Evolutionary conservation across 169 alveolate genomes (phyloP).

Genomic region (Cryptosporidium viatorum): DNA sequence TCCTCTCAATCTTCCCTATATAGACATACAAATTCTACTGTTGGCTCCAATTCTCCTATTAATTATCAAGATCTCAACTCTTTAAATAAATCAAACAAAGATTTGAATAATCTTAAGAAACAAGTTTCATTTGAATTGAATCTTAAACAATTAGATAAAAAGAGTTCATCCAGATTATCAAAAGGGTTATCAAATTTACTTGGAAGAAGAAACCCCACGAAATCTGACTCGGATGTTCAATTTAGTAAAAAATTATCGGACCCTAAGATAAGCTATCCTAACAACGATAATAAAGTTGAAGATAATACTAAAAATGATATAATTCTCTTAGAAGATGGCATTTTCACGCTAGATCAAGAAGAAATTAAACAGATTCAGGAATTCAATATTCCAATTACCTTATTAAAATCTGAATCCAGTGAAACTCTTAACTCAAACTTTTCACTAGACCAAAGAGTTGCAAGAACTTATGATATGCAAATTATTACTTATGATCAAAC

Average conservation of each 20-base stretch:
- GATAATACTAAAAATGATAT: not conserved
- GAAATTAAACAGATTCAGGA: not conserved
- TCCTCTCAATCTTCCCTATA: not conserved
- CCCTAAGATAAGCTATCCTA: not conserved
- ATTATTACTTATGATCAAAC: conserved; percentile 60
- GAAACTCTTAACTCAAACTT: conserved; percentile 13
- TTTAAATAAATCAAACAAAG: not conserved
- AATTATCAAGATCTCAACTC: not conserved
- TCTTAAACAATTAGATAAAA: not conserved
- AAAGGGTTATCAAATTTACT: not conserved
- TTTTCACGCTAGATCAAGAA: not conserved
- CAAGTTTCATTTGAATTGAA: conserved; percentile 37
- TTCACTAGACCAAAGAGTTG: conserved; percentile 62
- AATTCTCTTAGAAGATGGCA: not conserved
- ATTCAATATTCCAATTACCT: not conserved
- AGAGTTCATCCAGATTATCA: not conserved
- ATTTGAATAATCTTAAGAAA: not conserved
- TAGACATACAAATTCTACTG: not conserved
- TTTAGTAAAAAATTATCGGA: not conserved
- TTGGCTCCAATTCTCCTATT: not conserved
- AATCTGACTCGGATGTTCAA: not conserved
- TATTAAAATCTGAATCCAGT: not conserved
- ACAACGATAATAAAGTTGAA: not conserved
- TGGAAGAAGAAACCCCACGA: not conserved
- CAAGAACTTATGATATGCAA: conserved; percentile 73